Base-by-base conservation (phyloP, 306 rosid genomes). In the Cucumis hystrix region DNA sequence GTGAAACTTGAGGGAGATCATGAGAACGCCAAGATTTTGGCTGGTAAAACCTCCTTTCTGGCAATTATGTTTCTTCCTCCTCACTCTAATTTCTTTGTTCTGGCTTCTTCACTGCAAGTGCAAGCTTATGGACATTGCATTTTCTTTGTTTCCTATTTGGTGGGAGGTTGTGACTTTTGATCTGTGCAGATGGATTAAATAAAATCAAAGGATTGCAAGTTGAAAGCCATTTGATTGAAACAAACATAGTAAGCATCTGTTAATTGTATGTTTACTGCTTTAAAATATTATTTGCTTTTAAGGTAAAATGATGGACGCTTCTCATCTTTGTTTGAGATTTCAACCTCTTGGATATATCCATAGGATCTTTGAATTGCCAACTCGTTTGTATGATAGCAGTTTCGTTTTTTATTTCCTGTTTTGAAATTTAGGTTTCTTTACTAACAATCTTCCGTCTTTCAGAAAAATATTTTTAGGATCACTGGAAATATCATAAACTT, bases 1-100 rank as follows among this genome's bases (percentile, higher is more conserved):
- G 84, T 58, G 35, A 90, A 88, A 80, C 96, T 95, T 15, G 90
- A 89, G 79, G 84, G 83, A 8, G 98, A 95, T 83, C 98, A 95
- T 88, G 89, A 83, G 86, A 89, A 90, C 20, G 86, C 97, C 62
- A 90, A 83, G 85, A 47, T 79, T 80, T 80, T 95, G 80, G 97
- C 96, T 40, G 96, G 98, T 94, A 82, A 52, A 67, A 6, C 33
- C 55, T 41, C 54, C 52, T 67, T 25, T 57, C n/a, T 59, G 71
- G 45, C 70, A 77, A 65, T 41, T 67, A 20, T 16, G 7, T 74
- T 68, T n/a, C 35, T 69, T 51, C 45, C 52, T 61, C 77, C 77
- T 6, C 23, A 15, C 21, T 63, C 69, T 25, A 40, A 28, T 25
- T 7, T 45, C 74, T 17, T 9, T 63, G 65, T 56, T 78, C 43